Evolutionary conservation across 1,284 basidiomycete species (phyloP), one percentile per base, ranked within the genome.

Genomic region (Lentinula novae-zelandiae): DNA sequence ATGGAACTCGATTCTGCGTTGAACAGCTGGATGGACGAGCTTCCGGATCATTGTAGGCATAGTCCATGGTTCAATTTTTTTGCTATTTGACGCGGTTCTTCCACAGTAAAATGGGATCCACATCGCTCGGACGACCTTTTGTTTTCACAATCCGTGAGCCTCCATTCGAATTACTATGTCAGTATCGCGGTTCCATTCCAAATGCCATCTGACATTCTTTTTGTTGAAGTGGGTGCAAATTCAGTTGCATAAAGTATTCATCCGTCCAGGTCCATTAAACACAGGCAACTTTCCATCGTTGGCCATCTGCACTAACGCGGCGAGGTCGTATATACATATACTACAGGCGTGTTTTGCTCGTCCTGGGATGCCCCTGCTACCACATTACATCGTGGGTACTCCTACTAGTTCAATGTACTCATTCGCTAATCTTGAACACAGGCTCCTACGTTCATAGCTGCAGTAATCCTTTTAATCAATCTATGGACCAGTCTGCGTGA

Each of bases 401-500:
- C 10, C 20, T 5, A 46, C 12, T 3, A 4, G n/a, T 8, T n/a
- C 15, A 42, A 9, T n/a, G 42, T n/a, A 8, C 15, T 7, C n/a
- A n/a, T n/a, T 73, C 72, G 34, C 34, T 27, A 31, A 17, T 13
- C 17, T 56, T 46, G 67, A 61, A n/a, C 69, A 71, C 55, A 68
- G 73, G 60, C 63, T 72, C 13, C 56, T 4, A 51, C 49, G 13
- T 58, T 63, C 36, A 59, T 52, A 12, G 62, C 54, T 2, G 85
- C 81, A 0, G 80, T 90, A 44, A 83, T 92, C 9, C 78, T 93
- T 5, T 72, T 92, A 42, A 77, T 93, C 61, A 88, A 85, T 64
- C 82, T 90, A 36, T 92, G 89, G 82, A 82, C 84, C n/a, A 83
- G 83, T 13, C 82, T 81, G 67, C 79, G 81, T 56, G 78, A 82